Percentiles rank a stretch among this genome's conserved stretches.
Evolutionary conservation across 2,329 filamentous ascomycete species (phyloP).

Genomic region (Pyricularia pennisetigena): DNA sequence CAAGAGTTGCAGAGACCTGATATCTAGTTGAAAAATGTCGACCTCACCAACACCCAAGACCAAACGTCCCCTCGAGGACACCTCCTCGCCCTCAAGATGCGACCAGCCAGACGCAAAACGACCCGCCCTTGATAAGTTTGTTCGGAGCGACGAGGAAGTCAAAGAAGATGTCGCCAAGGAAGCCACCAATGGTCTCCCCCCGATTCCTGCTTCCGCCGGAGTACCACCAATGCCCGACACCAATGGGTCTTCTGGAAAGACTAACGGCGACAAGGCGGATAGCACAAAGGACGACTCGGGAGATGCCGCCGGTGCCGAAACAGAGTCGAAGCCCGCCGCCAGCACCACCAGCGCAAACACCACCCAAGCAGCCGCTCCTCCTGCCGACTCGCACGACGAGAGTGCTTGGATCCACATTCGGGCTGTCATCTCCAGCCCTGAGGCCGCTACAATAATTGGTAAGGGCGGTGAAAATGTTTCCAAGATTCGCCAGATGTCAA

Average conservation of each 20-base stretch:
- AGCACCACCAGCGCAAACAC: slow-evolving; percentile 28
- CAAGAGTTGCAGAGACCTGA: slow-evolving; percentile 38
- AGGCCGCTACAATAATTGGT: slow-evolving; percentile 95
- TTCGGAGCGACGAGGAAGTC: slow-evolving; percentile 56
- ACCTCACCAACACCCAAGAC: slow-evolving; percentile 55
- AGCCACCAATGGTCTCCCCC: slow-evolving; percentile 20
- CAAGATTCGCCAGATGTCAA: slow-evolving; percentile 88
- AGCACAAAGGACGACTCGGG: slow-evolving; percentile 46
- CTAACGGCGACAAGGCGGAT: slow-evolving; percentile 40
- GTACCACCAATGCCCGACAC: slow-evolving; percentile 25
- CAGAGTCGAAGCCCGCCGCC: slow-evolving; percentile 40
- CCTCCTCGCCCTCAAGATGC: slow-evolving; percentile 84
- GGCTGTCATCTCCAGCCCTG: slow-evolving; percentile 92
- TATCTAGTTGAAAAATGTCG: slow-evolving; percentile 53
- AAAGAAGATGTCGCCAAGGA: slow-evolving; percentile 20
- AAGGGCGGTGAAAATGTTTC: slow-evolving; percentile 98
- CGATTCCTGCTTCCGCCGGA: slow-evolving; percentile 7
- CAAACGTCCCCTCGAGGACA: slow-evolving; percentile 94
- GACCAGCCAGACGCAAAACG: slow-evolving; percentile 97
- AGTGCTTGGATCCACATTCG: slow-evolving; percentile 95
- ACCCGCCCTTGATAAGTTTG: slow-evolving; percentile 85
- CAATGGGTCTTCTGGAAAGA: slow-evolving; percentile 38
- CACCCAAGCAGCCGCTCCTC: slow-evolving; percentile 28
- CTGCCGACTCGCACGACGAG: slow-evolving; percentile 66
- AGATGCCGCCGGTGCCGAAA: slow-evolving; percentile 58